phyloP scores from a whole-genome alignment of 2,329 filamentous ascomycete species.

The Helotiales sp. region DNA sequence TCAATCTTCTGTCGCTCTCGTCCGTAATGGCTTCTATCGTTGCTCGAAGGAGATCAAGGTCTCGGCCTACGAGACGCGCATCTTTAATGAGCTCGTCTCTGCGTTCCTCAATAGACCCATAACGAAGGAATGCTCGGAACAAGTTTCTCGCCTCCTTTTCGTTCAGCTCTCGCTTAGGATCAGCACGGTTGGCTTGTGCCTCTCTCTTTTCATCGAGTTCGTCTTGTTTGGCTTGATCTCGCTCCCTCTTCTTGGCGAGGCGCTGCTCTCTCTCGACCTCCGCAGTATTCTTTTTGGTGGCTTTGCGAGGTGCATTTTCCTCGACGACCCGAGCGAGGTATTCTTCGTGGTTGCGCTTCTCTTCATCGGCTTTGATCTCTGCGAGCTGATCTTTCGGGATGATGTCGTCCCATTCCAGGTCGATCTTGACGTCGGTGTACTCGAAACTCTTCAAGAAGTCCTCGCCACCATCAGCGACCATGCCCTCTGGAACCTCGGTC shows the following conservation, averaged over 20 bases:
- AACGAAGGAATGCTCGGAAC: constrained; percentile 87
- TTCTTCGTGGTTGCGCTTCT: constrained; percentile 79
- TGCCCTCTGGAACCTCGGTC: constrained; percentile 91
- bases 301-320: constrained; percentile 82
- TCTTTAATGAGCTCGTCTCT: constrained; percentile 86
- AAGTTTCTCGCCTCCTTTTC: constrained; percentile 94
- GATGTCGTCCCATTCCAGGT: constrained; percentile 97
- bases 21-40: constrained; percentile 71
- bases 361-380: constrained; percentile 86
- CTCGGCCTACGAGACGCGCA: constrained; percentile 81
- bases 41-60: constrained; percentile 76
- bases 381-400: constrained; percentile 94
- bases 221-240: constrained; percentile 70
- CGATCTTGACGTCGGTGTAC: constrained; percentile 96
- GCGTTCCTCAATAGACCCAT: constrained; percentile 87
- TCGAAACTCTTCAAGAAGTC: constrained; percentile 91
- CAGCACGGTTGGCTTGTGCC: constrained; percentile 73
- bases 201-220: constrained; percentile 68
- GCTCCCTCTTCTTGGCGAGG: constrained; percentile 68
- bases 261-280: constrained; percentile 69
- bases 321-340: constrained; percentile 84
- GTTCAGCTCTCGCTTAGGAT: constrained; percentile 86
- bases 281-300: constrained; percentile 59
- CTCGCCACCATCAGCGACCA: constrained; percentile 94
- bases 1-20: constrained; percentile 74